These are phyloP conservation scores for Xylaria acuta DNA, from an alignment of 495 filamentous ascomycete genomes.

Conservation along the genomic window DNA sequence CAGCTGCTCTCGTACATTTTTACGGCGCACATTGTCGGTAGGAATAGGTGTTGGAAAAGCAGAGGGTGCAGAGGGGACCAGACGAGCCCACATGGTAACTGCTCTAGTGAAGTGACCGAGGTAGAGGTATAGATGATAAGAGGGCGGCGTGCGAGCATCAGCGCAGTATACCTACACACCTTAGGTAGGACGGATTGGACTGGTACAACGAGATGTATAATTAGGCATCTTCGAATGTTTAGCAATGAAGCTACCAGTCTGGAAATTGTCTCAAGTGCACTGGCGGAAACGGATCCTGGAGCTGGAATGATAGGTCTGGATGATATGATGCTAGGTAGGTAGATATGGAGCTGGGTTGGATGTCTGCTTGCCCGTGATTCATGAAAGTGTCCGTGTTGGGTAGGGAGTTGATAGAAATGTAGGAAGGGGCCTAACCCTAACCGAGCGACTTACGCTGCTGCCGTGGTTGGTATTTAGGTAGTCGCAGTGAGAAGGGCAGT, in stretches of 20 bases:
- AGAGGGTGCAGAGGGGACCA: background rate
- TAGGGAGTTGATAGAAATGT: background rate
- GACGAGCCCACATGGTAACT: conserved; percentile 21
- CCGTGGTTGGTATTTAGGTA: background rate
- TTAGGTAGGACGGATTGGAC: background rate
- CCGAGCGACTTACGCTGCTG: background rate
- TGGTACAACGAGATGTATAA: background rate
- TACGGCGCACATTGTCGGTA: conserved; percentile 6
- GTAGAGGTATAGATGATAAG: background rate
- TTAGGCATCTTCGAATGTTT: background rate
- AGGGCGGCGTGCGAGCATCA: background rate
- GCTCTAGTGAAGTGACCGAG: background rate
- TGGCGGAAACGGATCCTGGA: background rate
- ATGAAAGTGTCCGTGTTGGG: background rate
- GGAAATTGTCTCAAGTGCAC: background rate
- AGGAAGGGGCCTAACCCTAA: background rate
- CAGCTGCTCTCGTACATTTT: background rate
- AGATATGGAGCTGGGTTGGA: background rate
- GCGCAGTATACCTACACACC: too few relatives aligned
- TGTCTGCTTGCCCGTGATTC: background rate
- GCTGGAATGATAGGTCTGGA: background rate
- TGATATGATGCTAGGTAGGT: background rate
- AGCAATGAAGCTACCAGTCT: background rate
- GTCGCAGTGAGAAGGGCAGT: background rate
- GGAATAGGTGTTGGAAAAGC: conserved; percentile 22